phyloP scores from a whole-genome alignment of 257 asterid genomes.

The Ophiorrhiza pumila region DNA sequence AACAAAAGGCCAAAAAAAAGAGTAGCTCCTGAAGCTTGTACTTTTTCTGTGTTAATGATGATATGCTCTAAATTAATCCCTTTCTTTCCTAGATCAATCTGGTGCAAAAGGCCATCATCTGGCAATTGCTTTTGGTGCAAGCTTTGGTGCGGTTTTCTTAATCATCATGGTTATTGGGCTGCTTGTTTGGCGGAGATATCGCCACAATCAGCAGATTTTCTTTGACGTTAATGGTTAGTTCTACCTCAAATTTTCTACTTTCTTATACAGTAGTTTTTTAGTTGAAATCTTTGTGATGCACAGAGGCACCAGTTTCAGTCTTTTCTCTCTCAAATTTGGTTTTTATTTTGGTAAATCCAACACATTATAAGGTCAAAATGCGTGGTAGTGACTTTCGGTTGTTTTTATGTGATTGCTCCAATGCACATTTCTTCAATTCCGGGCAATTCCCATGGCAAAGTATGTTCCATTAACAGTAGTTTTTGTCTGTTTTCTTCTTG shows the following conservation, averaged over 20 bases:
- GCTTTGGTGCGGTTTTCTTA: slow-evolving; percentile 60
- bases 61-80: slow-evolving; percentile 1
- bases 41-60: background rate
- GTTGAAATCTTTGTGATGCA: background rate
- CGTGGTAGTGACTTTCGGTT: background rate
- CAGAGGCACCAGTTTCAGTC: background rate
- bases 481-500: too few species aligned
- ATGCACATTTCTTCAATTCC: too few species aligned
- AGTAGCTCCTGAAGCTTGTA: background rate
- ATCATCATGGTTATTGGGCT: slow-evolving; percentile 42
- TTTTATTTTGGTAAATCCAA: background rate
- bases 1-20: background rate
- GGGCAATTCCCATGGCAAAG: background rate
- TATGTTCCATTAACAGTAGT: background rate
- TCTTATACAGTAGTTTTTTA: background rate
- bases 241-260: background rate
- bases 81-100: slow-evolving; percentile 44
- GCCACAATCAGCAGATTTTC: slow-evolving; percentile 86
- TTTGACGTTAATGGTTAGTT: slow-evolving; percentile 85
- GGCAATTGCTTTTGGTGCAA: slow-evolving; percentile 64
- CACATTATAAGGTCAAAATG: background rate
- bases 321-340: background rate
- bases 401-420: background rate
- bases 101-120: slow-evolving; percentile 48
- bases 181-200: slow-evolving; percentile 74